These are phyloP conservation scores for Purpureocillium takamizusanense DNA, from an alignment of 2,329 filamentous ascomycete genomes.

Conservation along the genomic window DNA sequence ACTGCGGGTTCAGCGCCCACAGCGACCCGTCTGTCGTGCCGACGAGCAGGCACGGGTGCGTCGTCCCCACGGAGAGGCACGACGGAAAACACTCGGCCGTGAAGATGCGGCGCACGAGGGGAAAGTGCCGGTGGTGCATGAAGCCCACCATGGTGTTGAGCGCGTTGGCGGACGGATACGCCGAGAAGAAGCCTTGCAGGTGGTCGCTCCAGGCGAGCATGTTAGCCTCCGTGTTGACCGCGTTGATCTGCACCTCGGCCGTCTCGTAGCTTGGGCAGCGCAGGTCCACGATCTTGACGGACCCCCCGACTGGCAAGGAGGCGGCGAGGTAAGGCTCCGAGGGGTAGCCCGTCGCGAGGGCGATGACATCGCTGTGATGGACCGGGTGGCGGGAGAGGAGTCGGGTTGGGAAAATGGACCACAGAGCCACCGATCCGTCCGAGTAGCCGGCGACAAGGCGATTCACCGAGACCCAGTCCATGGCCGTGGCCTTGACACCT, in stretches of 20 bases:
- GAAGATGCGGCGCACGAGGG: slow-evolving; percentile 42
- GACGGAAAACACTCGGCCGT: slow-evolving; percentile 41
- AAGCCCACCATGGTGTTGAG: slow-evolving; percentile 44
- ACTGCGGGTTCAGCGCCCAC: slow-evolving; percentile 33
- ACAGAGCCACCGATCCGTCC: slow-evolving; percentile 47
- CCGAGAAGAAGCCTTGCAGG: slow-evolving; percentile 43
- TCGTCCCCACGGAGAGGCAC: slow-evolving; percentile 37
- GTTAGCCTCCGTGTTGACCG: slow-evolving; percentile 42
- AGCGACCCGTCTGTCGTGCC: slow-evolving; percentile 46
- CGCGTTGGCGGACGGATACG: slow-evolving; percentile 43
- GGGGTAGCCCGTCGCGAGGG: slow-evolving; percentile 47
- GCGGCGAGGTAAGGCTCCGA: slow-evolving; percentile 47
- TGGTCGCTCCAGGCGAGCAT: slow-evolving; percentile 46
- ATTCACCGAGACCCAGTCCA: slow-evolving; percentile 48
- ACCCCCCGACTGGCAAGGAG: slow-evolving; percentile 45
- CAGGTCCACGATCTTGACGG: slow-evolving; percentile 43
- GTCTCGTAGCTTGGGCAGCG: slow-evolving; percentile 41
- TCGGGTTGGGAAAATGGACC: slow-evolving; percentile 42
- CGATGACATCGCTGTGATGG: slow-evolving; percentile 45
- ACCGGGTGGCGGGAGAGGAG: slow-evolving; percentile 42
- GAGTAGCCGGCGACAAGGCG: slow-evolving; percentile 45
- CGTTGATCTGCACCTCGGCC: slow-evolving; percentile 41
- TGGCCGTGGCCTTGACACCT: slow-evolving; percentile 37
- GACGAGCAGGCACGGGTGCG: slow-evolving; percentile 44
- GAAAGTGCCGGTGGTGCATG: slow-evolving; percentile 42